Percentiles rank a stretch among this genome's conserved stretches.
Conservation (phyloP, 2,329 filamentous ascomycete species). For the Fusarium transvaalense region DNA sequence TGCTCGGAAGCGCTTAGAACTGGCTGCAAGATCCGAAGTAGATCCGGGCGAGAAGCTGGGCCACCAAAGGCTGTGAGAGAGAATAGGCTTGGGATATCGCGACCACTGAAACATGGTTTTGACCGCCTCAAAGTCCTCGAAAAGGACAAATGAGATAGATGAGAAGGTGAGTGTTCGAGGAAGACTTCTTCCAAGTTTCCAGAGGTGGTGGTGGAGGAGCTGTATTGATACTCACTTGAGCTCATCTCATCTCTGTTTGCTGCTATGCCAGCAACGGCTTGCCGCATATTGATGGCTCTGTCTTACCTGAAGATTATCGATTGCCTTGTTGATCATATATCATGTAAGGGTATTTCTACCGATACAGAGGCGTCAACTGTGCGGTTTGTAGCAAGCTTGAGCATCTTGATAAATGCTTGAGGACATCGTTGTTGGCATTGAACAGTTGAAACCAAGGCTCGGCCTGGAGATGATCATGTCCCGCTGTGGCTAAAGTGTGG, state of each 20-base stretch:
- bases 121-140: constrained; percentile 1
- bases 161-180: background rate
- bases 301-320: constrained; percentile 9
- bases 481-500: constrained; percentile 48
- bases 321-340: constrained; percentile 14
- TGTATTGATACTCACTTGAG: constrained; percentile 40
- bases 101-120: constrained; percentile 21
- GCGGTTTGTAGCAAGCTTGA: constrained; percentile 31
- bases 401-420: constrained; percentile 30
- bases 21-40: constrained; percentile 44
- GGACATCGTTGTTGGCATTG: constrained; percentile 41
- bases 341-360: background rate
- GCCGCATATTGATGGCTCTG: constrained; percentile 33
- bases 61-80: constrained; percentile 39
- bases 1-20: constrained; percentile 14
- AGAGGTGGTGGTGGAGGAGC: constrained; percentile 22
- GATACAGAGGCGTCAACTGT: constrained; percentile 20
- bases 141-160: background rate
- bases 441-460: constrained; percentile 46
- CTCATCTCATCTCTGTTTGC: constrained; percentile 34
- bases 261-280: constrained; percentile 35
- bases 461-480: constrained; percentile 43
- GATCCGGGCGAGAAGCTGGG: constrained; percentile 42
- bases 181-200: constrained; percentile 44
- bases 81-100: constrained; percentile 19